These are phyloP conservation scores for Porogramme epimiltina DNA, from an alignment of 1,284 basidiomycete genomes.

Conservation along the genomic window DNA sequence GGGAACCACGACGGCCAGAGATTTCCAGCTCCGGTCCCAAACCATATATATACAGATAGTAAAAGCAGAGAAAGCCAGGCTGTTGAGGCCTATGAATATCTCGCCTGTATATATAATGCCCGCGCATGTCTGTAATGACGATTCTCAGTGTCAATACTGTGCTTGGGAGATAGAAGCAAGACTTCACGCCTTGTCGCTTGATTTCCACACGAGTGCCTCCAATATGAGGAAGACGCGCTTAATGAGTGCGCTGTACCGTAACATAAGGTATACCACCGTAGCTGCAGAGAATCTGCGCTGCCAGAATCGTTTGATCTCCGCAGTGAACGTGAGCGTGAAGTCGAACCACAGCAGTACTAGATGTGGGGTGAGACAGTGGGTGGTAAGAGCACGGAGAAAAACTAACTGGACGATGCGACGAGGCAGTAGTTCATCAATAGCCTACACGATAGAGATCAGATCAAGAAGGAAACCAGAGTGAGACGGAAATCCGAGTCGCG, in stretches of 20 bases:
- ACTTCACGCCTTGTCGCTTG: not conserved
- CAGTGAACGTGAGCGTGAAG: too few relatives aligned
- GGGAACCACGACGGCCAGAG: not conserved
- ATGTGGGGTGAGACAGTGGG: too few relatives aligned
- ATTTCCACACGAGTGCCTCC: not conserved
- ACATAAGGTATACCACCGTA: slow-evolving; percentile 17
- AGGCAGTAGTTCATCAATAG: not conserved
- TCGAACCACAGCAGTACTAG: slow-evolving; percentile 7
- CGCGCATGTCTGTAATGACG: not conserved
- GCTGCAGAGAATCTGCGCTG: slow-evolving; percentile 12
- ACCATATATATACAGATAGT: not conserved
- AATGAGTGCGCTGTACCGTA: slow-evolving; percentile 16
- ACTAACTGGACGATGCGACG: not conserved
- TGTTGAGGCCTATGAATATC: not conserved
- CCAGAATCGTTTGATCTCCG: slow-evolving; percentile 19
- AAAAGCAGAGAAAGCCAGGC: slow-evolving; percentile 1
- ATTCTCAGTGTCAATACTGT: not conserved
- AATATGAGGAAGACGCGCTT: slow-evolving; percentile 5
- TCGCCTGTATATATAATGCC: not conserved
- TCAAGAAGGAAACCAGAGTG: too few relatives aligned
- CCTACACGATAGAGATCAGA: not conserved
- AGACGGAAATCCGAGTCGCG: too few relatives aligned
- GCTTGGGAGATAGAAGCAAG: not conserved
- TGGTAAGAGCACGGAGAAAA: not conserved
- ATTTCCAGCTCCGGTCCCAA: not conserved